phyloP scores from a whole-genome alignment of 2,329 filamentous ascomycete species.

The Didymella segeticola region DNA sequence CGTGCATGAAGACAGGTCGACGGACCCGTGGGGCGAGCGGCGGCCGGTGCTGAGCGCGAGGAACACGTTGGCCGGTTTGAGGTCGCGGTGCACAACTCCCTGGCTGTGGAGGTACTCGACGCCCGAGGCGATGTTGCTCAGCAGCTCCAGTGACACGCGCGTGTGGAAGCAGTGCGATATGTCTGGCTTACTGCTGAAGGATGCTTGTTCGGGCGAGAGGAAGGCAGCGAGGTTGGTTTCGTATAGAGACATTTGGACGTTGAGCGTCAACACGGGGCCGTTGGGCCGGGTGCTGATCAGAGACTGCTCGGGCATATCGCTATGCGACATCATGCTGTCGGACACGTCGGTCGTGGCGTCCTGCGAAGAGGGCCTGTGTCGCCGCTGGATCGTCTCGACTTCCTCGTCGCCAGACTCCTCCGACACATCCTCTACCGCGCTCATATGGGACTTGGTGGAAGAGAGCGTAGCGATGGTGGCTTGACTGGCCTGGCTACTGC shows the following conservation, averaged over 20 bases:
- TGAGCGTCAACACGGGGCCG: slow-evolving; percentile 57
- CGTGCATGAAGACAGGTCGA: slow-evolving; percentile 56
- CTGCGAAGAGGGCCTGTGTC: slow-evolving; percentile 30
- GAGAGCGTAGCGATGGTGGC: slow-evolving; percentile 50
- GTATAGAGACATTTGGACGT: slow-evolving; percentile 73
- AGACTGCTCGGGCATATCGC: slow-evolving; percentile 34
- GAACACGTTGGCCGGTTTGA: slow-evolving; percentile 74
- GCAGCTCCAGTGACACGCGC: slow-evolving; percentile 61
- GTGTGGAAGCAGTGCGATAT: slow-evolving; percentile 68
- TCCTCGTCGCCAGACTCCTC: slow-evolving; percentile 54
- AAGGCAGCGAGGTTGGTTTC: slow-evolving; percentile 68
- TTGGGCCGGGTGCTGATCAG: slow-evolving; percentile 26
- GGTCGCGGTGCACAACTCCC: slow-evolving; percentile 68
- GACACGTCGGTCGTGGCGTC: slow-evolving; percentile 29
- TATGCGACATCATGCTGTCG: slow-evolving; percentile 48
- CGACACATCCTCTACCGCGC: slow-evolving; percentile 42
- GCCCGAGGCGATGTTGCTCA: slow-evolving; percentile 67
- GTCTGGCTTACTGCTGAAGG: slow-evolving; percentile 15
- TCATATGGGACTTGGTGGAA: slow-evolving; percentile 52
- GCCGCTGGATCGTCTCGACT: slow-evolving; percentile 55
- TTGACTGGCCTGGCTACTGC: slow-evolving; percentile 44
- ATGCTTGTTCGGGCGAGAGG: slow-evolving; percentile 47
- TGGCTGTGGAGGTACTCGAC: slow-evolving; percentile 69
- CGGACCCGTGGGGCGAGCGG: slow-evolving; percentile 51
- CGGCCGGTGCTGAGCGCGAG: slow-evolving; percentile 56